Base-by-base conservation (phyloP, 257 asterid species). In the Gentiana dahurica region DNA sequence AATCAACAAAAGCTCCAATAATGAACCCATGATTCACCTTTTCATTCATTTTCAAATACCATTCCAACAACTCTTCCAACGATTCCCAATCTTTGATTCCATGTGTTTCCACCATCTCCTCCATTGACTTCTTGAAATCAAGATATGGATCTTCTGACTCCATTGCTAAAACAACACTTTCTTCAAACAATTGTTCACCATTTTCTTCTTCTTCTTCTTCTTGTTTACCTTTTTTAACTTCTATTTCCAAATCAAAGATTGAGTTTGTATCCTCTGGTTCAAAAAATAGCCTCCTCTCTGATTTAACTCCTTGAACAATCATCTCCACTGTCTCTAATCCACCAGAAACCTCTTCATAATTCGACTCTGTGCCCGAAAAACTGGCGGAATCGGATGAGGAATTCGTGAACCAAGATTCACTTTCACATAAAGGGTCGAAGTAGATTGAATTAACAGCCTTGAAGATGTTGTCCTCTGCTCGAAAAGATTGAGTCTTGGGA, bases 121-220 rank as follows among this genome's bases (percentile, higher is more conserved):
- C 67, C 89, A 90, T 90, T 3, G 98, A 90, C 47, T 59, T 77
- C 84, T 77, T 90, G 94, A 90, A 90, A 54, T 90, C 98, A 66
- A 57, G 10, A 58, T 79, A 90, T 10, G 98, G 98, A 61, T 90
- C 82, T 0, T 82, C 81, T 2, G 98, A 87, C 8, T 84, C 94
- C 85, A 90, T 5, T 0, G 87, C 94, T 50, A 87, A 54, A 43
- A 81, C 85, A 63, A 84, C 74, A 45, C 94, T 83, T 24, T 80
- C 92, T 67, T 81, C 71, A 51, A 75, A 75, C 5, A 85, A 84
- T 41, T 61, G 41, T 6, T 0, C 64, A 53, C 47, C 56, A 1
- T 7, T 33, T 34, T 24, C 37, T 47, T 46, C 55, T 1, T 51
- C 55, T 1, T 51, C 50, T 32, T 36, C 63, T 55, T 51, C 58